phyloP scores from a whole-genome alignment of 805 yeast species.

The Saturnispora kantuleensis region DNA sequence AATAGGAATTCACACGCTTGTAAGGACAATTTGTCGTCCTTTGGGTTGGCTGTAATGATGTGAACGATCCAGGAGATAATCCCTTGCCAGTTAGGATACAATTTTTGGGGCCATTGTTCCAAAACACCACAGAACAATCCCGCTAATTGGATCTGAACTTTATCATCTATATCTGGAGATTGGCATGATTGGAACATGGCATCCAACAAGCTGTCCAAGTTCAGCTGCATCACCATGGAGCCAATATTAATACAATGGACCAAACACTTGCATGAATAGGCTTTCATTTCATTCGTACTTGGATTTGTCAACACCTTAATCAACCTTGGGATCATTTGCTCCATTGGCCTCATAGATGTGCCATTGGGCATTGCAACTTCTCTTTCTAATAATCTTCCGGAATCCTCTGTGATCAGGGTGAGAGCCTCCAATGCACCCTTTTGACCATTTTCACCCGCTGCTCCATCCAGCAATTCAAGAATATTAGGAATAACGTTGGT shows the following conservation, averaged over 20 bases:
- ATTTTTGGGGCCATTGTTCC: slow-evolving; percentile 70
- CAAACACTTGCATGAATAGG: slow-evolving; percentile 59
- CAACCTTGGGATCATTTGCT: slow-evolving; percentile 56
- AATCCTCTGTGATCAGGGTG: slow-evolving; percentile 85
- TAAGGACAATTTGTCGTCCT: slow-evolving; percentile 48
- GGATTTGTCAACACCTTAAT: slow-evolving; percentile 39
- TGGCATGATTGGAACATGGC: slow-evolving; percentile 61
- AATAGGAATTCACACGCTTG: slow-evolving; percentile 92
- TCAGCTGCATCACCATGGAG: slow-evolving; percentile 52
- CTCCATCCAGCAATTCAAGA: slow-evolving; percentile 45
- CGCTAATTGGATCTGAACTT: slow-evolving; percentile 68
- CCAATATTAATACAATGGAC: slow-evolving; percentile 66
- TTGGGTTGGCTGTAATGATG: slow-evolving; percentile 49
- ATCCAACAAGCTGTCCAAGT: slow-evolving; percentile 55
- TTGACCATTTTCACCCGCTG: slow-evolving; percentile 36
- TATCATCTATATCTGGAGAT: slow-evolving; percentile 38
- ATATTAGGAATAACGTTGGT: slow-evolving; percentile 63
- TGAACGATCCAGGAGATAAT: slow-evolving; percentile 77
- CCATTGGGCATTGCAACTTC: slow-evolving; percentile 49
- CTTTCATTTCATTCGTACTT: slow-evolving; percentile 43
- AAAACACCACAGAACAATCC: slow-evolving; percentile 61
- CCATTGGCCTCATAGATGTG: slow-evolving; percentile 37
- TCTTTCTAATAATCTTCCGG: slow-evolving; percentile 51
- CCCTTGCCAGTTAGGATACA: slow-evolving; percentile 75
- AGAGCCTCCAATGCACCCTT: slow-evolving; percentile 79